phyloP scores from a whole-genome alignment of 2,329 filamentous ascomycete genomes.

The Claviceps humidiphila region DNA sequence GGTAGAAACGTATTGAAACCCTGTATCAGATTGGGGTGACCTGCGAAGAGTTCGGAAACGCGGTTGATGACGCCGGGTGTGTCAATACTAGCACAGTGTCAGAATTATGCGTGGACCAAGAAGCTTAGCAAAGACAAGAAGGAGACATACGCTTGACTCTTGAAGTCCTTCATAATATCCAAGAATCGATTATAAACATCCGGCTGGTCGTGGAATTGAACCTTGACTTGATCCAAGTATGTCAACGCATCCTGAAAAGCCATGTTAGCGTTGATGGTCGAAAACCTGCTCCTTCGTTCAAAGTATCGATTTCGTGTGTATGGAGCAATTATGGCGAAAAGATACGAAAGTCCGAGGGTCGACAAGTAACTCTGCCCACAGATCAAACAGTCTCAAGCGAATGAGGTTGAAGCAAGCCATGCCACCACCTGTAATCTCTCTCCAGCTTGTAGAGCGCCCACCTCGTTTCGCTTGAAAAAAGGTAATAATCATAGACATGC shows the following conservation, averaged over 20 bases:
- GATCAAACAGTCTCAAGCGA: too few species aligned
- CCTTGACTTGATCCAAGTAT: constrained; percentile 96
- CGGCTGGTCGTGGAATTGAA: constrained; percentile 91
- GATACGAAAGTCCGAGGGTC: too few species aligned
- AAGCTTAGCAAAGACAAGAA: neutral
- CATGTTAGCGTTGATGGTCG: neutral
- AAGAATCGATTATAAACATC: constrained; percentile 96
- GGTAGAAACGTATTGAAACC: constrained; percentile 97
- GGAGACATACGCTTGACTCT: constrained; percentile 72
- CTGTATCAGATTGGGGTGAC: constrained; percentile 88
- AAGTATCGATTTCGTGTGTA: neutral
- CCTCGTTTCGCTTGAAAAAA: neutral
- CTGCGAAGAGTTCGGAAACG: constrained; percentile 89
- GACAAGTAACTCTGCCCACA: too few species aligned
- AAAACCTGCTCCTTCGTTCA: neutral
- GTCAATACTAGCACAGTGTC: constrained; percentile 53
- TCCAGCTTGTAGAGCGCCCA: too few species aligned
- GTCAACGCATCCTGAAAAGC: constrained; percentile 56
- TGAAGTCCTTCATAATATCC: constrained; percentile 99
- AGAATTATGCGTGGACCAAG: constrained; percentile 65
- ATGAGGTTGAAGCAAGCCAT: too few species aligned
- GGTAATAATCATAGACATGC: neutral
- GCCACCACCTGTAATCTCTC: too few species aligned
- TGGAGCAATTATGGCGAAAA: too few species aligned
- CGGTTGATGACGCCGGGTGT: constrained; percentile 95